phyloP scores from a whole-genome alignment of 345 rosid species.

The Eucalyptus brandiana region DNA sequence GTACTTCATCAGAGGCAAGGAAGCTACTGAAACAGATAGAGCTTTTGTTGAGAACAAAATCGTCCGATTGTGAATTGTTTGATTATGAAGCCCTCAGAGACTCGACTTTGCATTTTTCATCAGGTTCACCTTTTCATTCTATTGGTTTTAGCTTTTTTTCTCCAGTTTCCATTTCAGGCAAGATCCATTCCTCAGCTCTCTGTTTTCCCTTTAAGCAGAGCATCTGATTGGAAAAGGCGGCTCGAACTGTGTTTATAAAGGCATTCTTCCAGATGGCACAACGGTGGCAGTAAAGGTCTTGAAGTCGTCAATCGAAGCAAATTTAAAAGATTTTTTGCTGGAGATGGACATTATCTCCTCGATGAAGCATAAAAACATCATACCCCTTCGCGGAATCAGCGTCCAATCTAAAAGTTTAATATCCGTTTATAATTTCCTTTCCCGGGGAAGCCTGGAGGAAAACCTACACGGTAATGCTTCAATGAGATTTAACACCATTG shows the following conservation, averaged over 20 bases:
- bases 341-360: conserved; percentile 76
- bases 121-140: conserved; percentile 28
- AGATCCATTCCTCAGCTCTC: not conserved
- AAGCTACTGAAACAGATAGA: conserved; percentile 15
- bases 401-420: conserved; percentile 34
- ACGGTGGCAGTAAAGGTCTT: conserved; percentile 63
- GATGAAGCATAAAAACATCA: conserved; percentile 44
- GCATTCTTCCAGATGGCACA: conserved; percentile 61
- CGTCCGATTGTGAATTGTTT: conserved; percentile 40
- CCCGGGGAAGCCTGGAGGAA: conserved; percentile 75
- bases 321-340: conserved; percentile 43
- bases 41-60: conserved; percentile 21
- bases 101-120: conserved; percentile 59
- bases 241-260: conserved; percentile 63
- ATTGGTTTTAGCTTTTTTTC: not conserved
- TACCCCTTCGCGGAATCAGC: conserved; percentile 60
- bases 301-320: conserved; percentile 46
- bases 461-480: conserved; percentile 47
- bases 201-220: conserved; percentile 8
- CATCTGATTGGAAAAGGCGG: conserved; percentile 83
- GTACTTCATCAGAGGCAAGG: not conserved
- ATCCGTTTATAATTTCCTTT: conserved; percentile 60
- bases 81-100: conserved; percentile 38
- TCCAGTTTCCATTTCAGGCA: not conserved
- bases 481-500: not conserved